Evolutionary conservation across 1,284 basidiomycete genomes (phyloP), one percentile per base, ranked within the genome.

Genomic region (Puccinia hordei): DNA sequence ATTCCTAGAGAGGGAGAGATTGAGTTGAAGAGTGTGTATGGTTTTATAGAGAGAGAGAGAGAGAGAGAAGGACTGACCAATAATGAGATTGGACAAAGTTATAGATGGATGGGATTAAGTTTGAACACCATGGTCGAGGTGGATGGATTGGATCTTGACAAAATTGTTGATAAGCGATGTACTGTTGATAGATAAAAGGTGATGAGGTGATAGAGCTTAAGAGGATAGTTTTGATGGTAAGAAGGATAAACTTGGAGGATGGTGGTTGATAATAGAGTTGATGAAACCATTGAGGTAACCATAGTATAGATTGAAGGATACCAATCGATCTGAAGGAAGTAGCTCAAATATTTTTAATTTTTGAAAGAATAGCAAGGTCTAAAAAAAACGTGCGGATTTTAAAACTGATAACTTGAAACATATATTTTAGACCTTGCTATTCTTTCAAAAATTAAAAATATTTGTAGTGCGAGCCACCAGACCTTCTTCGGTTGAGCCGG

Each of bases 31-130:
- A 49, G 49, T 46, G 22, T 12, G 3, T 3, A 46, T 27, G 3
- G n/a, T n/a, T n/a, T n/a, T n/a, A n/a, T 49, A 13, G 2, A 6
- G 4, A 49, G 24, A 65, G 15, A 15, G 44, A 22, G 46, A 49
- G 44, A n/a, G 63, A 6, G 44, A 15, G 24, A n/a, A 66, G 12
- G 2, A 63, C 65, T 30, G 19, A 79, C 76, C 76, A 79, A 30
- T 79, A 79, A 27, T 79, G 68, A 27, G 53, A 8, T 71, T 79
- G 76, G 44, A 79, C 76, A 51, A 79, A 79, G 19, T 12, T 15
- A 55, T 79, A 79, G 53, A 79, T 72, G 2, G 6, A 22, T 12
- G 76, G 76, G 57, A 79, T 68, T 46, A 10, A 17, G 59, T 79
- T 61, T 6, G 33, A 33, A 38, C 76, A 79, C 76, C 76, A 79